These are phyloP conservation scores for Solanum pimpinellifolium DNA, from an alignment of 257 asterid genomes.

Conservation along the genomic window DNA sequence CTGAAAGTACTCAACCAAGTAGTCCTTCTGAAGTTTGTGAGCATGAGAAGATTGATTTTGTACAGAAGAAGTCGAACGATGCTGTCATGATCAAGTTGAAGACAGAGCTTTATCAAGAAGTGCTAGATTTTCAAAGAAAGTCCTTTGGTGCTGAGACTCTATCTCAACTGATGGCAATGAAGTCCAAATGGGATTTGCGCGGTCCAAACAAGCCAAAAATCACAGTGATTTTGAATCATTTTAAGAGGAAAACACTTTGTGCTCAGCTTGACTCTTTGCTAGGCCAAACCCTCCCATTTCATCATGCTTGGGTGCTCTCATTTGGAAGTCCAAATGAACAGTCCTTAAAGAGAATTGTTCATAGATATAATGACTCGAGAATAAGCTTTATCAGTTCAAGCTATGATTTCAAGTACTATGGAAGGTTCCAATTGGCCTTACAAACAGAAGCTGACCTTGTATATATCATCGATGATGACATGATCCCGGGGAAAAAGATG, in stretches of 20 bases:
- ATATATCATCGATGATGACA: slow-evolving; percentile 79
- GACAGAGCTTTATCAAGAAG: slow-evolving; percentile 50
- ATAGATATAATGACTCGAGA: slow-evolving; percentile 54
- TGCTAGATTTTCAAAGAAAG: slow-evolving; percentile 40
- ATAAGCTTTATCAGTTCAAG: slow-evolving; percentile 73
- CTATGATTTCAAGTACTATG: slow-evolving; percentile 89
- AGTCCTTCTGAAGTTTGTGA: slow-evolving; percentile 52
- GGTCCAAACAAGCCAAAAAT: slow-evolving; percentile 36
- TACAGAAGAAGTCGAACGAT: slow-evolving; percentile 70
- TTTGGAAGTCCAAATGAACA: slow-evolving; percentile 83
- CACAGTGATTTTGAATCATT: slow-evolving; percentile 78
- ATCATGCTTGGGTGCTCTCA: slow-evolving; percentile 87
- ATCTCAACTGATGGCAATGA: slow-evolving; percentile 48
- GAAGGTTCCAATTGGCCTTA: slow-evolving; percentile 87
- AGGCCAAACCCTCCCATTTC: slow-evolving; percentile 74
- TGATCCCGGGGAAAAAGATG: slow-evolving; percentile 90
- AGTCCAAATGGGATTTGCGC: slow-evolving; percentile 56
- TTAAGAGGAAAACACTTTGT: slow-evolving; percentile 79
- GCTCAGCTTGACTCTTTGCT: slow-evolving; percentile 73
- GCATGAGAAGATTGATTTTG: slow-evolving; percentile 64
- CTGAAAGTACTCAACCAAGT: not conserved
- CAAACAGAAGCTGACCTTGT: slow-evolving; percentile 84
- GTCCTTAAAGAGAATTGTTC: slow-evolving; percentile 41
- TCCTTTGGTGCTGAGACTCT: slow-evolving; percentile 46
- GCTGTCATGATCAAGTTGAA: slow-evolving; percentile 63